A percentile compares a stretch with the other conserved stretches of the same genome.
These are phyloP conservation scores for Mrakia hoshinonis DNA, from an alignment of 768 basidiomycete species.

Conservation along the genomic window DNA sequence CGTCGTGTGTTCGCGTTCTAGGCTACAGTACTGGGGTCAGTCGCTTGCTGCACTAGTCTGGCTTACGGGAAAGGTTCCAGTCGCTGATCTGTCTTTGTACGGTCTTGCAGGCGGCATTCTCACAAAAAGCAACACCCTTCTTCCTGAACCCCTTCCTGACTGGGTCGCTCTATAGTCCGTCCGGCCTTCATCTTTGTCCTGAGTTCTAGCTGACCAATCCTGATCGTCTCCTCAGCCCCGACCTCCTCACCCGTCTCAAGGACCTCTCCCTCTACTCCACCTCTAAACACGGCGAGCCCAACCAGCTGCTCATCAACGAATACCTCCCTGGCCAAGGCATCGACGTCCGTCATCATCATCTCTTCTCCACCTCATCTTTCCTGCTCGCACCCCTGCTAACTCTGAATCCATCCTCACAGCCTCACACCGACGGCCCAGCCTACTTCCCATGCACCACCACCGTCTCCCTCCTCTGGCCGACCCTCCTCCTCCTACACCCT, in stretches of 20 bases:
- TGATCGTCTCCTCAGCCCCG: too few relatives aligned
- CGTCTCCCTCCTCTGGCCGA: slow-evolving; percentile 75
- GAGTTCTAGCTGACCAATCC: too few relatives aligned
- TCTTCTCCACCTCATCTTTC: background rate
- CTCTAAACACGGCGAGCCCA: slow-evolving; percentile 61
- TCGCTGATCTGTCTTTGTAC: background rate
- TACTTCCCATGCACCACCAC: slow-evolving; percentile 84
- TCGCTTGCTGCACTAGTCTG: background rate
- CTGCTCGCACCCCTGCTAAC: too few relatives aligned
- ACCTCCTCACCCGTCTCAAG: slow-evolving; percentile 62
- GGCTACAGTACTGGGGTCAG: slow-evolving; percentile 32
- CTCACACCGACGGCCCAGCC: slow-evolving; percentile 84
- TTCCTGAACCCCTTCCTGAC: slow-evolving; percentile 60
- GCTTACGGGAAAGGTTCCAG: slow-evolving; percentile 27
- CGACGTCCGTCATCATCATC: slow-evolving; percentile 54
- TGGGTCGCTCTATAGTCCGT: slow-evolving; percentile 63
- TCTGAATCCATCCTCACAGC: slow-evolving; percentile 45
- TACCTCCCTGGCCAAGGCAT: slow-evolving; percentile 89
- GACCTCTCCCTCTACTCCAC: slow-evolving; percentile 56
- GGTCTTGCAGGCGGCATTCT: slow-evolving; percentile 57
- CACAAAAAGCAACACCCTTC: slow-evolving; percentile 53
- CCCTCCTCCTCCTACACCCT: slow-evolving; percentile 70
- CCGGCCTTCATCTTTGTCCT: slow-evolving; percentile 11
- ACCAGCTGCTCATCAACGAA: slow-evolving; percentile 68
- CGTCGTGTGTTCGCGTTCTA: background rate